These are phyloP conservation scores for Trypanosoma lewisi DNA, from an alignment of 208 protist genomes.

Conservation along the genomic window DNA sequence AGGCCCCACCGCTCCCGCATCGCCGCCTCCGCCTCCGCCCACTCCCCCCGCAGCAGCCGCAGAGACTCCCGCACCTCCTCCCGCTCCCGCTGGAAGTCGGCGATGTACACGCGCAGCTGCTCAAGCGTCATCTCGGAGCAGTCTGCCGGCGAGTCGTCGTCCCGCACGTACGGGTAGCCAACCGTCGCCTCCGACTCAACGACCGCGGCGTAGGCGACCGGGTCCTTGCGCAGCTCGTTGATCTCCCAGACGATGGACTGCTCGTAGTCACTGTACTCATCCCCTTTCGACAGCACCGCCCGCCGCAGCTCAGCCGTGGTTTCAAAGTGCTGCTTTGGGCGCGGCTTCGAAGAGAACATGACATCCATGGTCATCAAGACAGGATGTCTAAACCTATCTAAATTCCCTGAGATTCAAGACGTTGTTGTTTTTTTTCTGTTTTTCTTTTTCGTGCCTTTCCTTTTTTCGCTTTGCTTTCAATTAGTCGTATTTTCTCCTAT, in stretches of 20 bases:
- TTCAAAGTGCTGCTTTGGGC: constrained; percentile 27
- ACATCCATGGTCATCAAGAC: background rate
- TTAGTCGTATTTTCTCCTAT: too few relatives aligned
- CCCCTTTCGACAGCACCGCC: constrained; percentile 49
- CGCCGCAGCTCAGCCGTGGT: constrained; percentile 37
- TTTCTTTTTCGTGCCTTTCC: too few relatives aligned
- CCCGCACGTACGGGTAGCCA: constrained; percentile 60
- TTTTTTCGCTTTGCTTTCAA: too few relatives aligned
- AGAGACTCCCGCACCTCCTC: constrained; percentile 42
- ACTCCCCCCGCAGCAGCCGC: constrained; percentile 28
- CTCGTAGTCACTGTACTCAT: constrained; percentile 67
- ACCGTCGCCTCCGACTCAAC: constrained; percentile 62
- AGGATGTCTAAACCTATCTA: too few relatives aligned
- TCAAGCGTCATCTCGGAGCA: constrained; percentile 47
- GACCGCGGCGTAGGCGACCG: constrained; percentile 52
- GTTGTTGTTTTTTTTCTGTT: too few relatives aligned
- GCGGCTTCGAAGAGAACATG: background rate
- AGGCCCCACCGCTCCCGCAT: constrained; percentile 48
- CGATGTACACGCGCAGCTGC: constrained; percentile 67
- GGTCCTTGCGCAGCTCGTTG: constrained; percentile 61
- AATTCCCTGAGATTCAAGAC: too few relatives aligned
- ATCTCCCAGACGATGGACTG: constrained; percentile 58
- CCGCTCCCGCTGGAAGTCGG: constrained; percentile 59
- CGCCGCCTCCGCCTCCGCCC: constrained; percentile 35
- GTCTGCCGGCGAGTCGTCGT: constrained; percentile 31